Evolutionary conservation across 2,329 filamentous ascomycete species (phyloP).

Genomic region (Venturia effusa): DNA sequence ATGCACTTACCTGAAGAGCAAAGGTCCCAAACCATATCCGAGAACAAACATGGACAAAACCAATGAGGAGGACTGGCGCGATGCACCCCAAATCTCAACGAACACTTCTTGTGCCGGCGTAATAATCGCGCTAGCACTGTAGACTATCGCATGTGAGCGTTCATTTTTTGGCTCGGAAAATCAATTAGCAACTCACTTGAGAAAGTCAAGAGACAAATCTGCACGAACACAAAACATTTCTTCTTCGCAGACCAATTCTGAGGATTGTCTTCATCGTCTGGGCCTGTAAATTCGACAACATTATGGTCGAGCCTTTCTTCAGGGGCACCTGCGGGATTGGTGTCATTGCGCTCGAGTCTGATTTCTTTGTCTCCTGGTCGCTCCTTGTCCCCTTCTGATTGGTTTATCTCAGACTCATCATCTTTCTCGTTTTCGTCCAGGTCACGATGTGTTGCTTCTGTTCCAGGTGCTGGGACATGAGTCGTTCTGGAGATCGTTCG

Average conservation of each 20-base stretch:
- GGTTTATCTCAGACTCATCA: not conserved
- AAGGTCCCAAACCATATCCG: constrained; percentile 5
- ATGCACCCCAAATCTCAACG: constrained; percentile 3
- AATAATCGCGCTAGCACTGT: constrained; percentile 8
- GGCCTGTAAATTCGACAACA: constrained; percentile 8
- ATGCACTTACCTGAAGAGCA: constrained; percentile 1
- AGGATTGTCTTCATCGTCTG: constrained; percentile 12
- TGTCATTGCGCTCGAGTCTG: not conserved
- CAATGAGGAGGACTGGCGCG: constrained; percentile 1
- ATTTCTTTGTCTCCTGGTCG: not conserved
- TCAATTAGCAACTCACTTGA: not conserved
- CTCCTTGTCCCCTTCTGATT: constrained; percentile 2
- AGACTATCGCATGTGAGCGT: constrained; percentile 1
- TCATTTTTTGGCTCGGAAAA: not conserved
- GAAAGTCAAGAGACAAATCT: constrained; percentile 11
- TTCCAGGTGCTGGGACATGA: not conserved
- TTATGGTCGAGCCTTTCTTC: not conserved
- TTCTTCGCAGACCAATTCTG: constrained; percentile 11
- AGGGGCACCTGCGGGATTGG: not conserved
- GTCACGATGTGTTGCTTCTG: not conserved
- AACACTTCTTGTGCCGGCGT: constrained; percentile 3
- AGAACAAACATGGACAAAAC: constrained; percentile 11
- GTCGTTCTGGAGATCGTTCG: not conserved
- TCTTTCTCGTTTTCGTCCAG: not conserved
- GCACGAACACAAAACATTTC: constrained; percentile 4